phyloP scores from a whole-genome alignment of 495 filamentous ascomycete genomes.

The Talaromyces ruber region DNA sequence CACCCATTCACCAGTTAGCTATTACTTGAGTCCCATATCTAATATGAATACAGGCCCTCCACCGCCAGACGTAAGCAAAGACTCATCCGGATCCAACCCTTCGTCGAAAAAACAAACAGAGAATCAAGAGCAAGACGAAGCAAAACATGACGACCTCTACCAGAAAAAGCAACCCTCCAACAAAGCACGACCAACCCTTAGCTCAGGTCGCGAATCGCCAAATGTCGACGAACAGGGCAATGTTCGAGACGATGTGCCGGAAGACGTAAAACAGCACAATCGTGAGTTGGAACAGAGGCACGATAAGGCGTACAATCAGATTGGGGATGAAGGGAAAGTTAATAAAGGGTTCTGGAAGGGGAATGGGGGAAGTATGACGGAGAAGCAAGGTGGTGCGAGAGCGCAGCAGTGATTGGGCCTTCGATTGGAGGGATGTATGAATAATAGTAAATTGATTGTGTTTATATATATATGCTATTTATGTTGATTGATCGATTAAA shows the following conservation, averaged over 20 bases:
- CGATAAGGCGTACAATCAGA: slow-evolving; percentile 30
- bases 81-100: slow-evolving; percentile 3
- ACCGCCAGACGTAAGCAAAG: slow-evolving; percentile 14
- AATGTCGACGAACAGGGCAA: slow-evolving; percentile 24
- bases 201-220: slow-evolving; percentile 20
- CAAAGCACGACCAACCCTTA: slow-evolving; percentile 28
- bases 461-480: not conserved
- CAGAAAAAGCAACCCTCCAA: slow-evolving; percentile 19
- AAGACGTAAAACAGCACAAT: slow-evolving; percentile 33
- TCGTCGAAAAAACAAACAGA: not conserved
- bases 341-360: slow-evolving; percentile 17
- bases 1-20: not conserved
- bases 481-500: not conserved
- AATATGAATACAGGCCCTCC: slow-evolving; percentile 7
- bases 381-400: not conserved
- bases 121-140: not conserved
- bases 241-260: slow-evolving; percentile 17
- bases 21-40: not conserved
- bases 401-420: not conserved
- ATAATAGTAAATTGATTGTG: not conserved
- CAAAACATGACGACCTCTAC: not conserved
- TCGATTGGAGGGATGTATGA: not conserved
- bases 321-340: slow-evolving; percentile 24
- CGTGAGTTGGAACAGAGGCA: slow-evolving; percentile 25
- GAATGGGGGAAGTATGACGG: slow-evolving; percentile 2